Evolutionary conservation across 2,329 filamentous ascomycete species (phyloP).

Genomic region (Talaromyces sp.): DNA sequence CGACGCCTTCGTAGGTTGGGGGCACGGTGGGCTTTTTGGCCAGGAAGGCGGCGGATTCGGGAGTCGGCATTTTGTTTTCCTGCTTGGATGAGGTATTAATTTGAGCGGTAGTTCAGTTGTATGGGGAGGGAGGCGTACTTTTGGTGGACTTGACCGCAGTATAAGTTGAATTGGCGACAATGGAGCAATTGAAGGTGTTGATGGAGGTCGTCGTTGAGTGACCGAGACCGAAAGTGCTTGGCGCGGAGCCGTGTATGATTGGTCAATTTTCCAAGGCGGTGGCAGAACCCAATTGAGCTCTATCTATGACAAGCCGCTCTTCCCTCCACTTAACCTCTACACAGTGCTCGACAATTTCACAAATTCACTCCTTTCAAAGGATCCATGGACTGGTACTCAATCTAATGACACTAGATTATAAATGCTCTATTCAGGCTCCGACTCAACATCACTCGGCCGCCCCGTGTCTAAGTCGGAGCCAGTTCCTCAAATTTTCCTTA

Average conservation of each 20-base stretch:
- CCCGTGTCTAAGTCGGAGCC: too few relatives aligned
- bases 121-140: background rate
- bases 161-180: background rate
- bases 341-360: background rate
- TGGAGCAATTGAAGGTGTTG: constrained; percentile 8
- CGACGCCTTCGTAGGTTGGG: constrained; percentile 64
- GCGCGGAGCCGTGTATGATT: background rate
- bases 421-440: too few relatives aligned
- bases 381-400: too few relatives aligned
- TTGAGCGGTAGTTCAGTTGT: background rate
- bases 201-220: background rate
- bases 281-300: background rate
- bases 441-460: too few relatives aligned
- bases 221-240: constrained; percentile 2
- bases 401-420: too few relatives aligned
- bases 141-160: background rate
- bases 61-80: constrained; percentile 56
- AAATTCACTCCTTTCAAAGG: too few relatives aligned
- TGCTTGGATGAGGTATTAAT: too few relatives aligned
- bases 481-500: too few relatives aligned
- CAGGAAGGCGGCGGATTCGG: constrained; percentile 62
- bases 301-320: background rate
- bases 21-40: constrained; percentile 64
- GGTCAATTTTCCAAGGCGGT: background rate
- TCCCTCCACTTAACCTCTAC: background rate